Conservation (phyloP, 345 rosid genomes). For the Populus euphratica region DNA sequence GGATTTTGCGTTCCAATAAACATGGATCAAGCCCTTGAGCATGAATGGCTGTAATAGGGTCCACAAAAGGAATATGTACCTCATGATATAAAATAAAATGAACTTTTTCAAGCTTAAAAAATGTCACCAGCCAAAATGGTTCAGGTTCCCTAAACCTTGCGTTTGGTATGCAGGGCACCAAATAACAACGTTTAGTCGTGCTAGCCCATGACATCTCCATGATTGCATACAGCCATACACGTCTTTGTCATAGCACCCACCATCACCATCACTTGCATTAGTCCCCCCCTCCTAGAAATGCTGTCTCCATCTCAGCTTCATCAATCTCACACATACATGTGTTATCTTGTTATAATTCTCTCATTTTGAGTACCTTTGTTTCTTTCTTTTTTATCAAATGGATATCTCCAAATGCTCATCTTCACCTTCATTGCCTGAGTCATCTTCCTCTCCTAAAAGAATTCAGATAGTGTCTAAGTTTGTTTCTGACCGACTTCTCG, state of each 20-base stretch:
- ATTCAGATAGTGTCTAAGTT: slow-evolving; percentile 53
- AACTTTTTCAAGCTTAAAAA: background rate
- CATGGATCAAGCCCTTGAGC: background rate
- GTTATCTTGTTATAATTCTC: background rate
- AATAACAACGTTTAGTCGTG: slow-evolving; percentile 5
- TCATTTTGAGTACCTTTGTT: background rate
- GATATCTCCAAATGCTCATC: slow-evolving; percentile 25
- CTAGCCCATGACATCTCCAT: slow-evolving; percentile 28
- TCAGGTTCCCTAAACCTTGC: background rate
- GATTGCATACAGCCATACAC: slow-evolving; percentile 43
- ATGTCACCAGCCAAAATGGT: slow-evolving; percentile 8
- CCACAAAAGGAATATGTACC: slow-evolving; percentile 17
- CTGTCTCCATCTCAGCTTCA: slow-evolving; percentile 9
- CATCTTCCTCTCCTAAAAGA: slow-evolving; percentile 14
- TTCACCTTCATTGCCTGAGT: slow-evolving; percentile 10
- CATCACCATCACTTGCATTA: background rate
- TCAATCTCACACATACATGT: background rate
- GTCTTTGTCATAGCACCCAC: slow-evolving; percentile 38
- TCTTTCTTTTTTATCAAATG: slow-evolving; percentile 1
- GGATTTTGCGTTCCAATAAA: background rate
- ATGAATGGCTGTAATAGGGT: slow-evolving; percentile 1
- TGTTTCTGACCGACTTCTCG: slow-evolving; percentile 58
- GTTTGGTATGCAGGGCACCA: slow-evolving; percentile 2
- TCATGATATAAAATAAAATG: background rate
- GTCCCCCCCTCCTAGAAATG: slow-evolving; percentile 1